A percentile compares a stretch with the other conserved stretches of the same genome.
phyloP scores from a whole-genome alignment of 495 filamentous ascomycete genomes.

The Daldinia concentrica region DNA sequence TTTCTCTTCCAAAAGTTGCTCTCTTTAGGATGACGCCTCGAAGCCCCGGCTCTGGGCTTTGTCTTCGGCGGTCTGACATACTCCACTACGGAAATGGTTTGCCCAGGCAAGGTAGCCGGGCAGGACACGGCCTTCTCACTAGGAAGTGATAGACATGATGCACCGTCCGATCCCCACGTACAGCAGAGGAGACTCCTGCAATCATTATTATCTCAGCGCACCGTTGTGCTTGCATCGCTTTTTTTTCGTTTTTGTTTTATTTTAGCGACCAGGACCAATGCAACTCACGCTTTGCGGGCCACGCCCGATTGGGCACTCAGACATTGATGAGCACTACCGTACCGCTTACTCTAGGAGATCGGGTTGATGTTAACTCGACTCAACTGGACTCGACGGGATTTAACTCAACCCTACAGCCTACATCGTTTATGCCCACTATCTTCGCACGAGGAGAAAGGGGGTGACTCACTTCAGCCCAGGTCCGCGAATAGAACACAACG shows the following conservation, averaged over 20 bases:
- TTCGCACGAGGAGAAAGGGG: conserved; percentile 21
- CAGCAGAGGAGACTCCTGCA: conserved; percentile 67
- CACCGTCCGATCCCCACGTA: conserved; percentile 74
- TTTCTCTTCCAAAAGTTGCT: background rate
- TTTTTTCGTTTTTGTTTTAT: conserved; percentile 12
- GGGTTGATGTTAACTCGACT: conserved; percentile 22
- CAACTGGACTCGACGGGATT: conserved; percentile 10
- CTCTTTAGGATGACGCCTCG: conserved; percentile 4
- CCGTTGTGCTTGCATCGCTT: conserved; percentile 33
- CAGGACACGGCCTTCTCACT: conserved; percentile 53
- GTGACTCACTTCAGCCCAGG: conserved; percentile 70
- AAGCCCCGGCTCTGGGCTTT: conserved; percentile 6
- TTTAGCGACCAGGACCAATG: conserved; percentile 28
- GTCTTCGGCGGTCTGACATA: conserved; percentile 55
- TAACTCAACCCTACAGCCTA: background rate
- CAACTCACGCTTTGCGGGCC: conserved; percentile 57
- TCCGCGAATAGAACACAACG: conserved; percentile 74
- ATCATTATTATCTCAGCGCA: conserved; percentile 41
- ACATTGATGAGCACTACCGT: conserved; percentile 60
- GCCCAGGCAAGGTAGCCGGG: conserved; percentile 54
- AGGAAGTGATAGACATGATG: conserved; percentile 56
- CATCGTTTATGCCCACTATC: conserved; percentile 17
- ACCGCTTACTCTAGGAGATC: conserved; percentile 55
- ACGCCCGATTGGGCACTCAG: conserved; percentile 55
- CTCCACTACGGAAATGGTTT: conserved; percentile 65